Evolutionary conservation across 1,284 basidiomycete genomes (phyloP).

Genomic region (Caloboletus inedulis): DNA sequence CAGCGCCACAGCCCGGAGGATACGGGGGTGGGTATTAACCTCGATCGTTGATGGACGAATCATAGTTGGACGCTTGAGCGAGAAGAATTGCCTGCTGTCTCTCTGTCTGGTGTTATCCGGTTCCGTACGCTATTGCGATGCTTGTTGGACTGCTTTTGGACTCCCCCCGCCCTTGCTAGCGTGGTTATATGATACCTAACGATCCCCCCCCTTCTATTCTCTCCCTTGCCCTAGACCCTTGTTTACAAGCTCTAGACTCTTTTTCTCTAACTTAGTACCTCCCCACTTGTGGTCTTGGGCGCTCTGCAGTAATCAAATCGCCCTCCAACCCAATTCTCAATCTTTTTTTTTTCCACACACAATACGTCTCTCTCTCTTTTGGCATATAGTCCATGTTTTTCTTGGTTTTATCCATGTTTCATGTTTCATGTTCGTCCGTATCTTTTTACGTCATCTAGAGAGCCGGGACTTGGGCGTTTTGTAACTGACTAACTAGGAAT

Average conservation of each 20-base stretch:
- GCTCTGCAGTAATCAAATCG: neutral
- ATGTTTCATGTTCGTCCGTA: neutral
- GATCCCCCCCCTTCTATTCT: neutral
- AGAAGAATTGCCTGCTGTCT: constrained; percentile 3
- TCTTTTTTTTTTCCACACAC: neutral
- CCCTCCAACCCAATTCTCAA: neutral
- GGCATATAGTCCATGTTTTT: neutral
- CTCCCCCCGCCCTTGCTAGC: neutral
- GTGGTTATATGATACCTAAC: constrained; percentile 16
- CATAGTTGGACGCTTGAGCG: constrained; percentile 5
- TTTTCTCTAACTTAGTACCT: constrained; percentile 9
- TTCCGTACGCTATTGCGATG: constrained; percentile 9
- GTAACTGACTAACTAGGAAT: neutral
- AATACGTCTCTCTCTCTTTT: neutral
- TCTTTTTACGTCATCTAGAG: neutral
- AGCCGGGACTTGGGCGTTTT: neutral
- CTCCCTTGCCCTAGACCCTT: constrained; percentile 8
- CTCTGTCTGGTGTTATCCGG: constrained; percentile 1
- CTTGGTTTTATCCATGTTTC: neutral
- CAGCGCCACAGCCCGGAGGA: constrained; percentile 52
- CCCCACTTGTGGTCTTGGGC: neutral
- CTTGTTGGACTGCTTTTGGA: constrained; percentile 15
- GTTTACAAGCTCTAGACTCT: neutral
- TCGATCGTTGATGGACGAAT: neutral
- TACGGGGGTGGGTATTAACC: constrained; percentile 18